These are phyloP conservation scores for Rhazya stricta DNA, from an alignment of 257 asterid species.

Conservation along the genomic window DNA sequence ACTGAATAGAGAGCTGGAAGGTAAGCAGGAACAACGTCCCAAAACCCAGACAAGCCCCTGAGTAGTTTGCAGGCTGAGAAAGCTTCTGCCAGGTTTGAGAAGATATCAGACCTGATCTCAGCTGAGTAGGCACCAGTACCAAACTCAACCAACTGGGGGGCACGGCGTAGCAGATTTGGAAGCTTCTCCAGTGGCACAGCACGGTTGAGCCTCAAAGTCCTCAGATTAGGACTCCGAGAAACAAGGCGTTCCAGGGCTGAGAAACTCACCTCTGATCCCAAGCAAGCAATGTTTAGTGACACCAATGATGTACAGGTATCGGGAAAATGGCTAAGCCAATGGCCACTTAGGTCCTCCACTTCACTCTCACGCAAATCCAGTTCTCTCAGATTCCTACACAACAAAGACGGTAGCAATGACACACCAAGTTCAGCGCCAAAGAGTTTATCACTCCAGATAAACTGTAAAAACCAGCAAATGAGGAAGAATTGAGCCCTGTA, in stretches of 20 bases:
- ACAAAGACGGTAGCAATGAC: not conserved
- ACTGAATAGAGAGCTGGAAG: slow-evolving; percentile 69
- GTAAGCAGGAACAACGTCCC: slow-evolving; percentile 88
- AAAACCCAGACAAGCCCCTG: slow-evolving; percentile 73
- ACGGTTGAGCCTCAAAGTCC: slow-evolving; percentile 40
- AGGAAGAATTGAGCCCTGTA: not conserved
- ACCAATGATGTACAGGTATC: slow-evolving; percentile 38
- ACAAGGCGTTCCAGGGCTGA: slow-evolving; percentile 41
- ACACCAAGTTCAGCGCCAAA: not conserved
- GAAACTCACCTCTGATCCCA: slow-evolving; percentile 37
- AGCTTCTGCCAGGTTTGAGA: slow-evolving; percentile 56
- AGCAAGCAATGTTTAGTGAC: slow-evolving; percentile 39
- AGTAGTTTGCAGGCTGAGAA: slow-evolving; percentile 71
- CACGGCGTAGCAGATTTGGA: slow-evolving; percentile 34
- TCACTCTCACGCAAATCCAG: slow-evolving; percentile 49
- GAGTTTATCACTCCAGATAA: not conserved
- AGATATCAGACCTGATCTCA: slow-evolving; percentile 35
- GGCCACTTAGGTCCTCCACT: slow-evolving; percentile 46
- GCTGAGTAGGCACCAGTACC: slow-evolving; percentile 40
- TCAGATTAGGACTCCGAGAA: slow-evolving; percentile 34
- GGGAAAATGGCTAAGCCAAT: slow-evolving; percentile 48
- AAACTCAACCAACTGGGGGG: slow-evolving; percentile 37
- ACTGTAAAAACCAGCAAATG: no score
- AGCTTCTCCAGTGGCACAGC: slow-evolving; percentile 46
- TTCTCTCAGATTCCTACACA: slow-evolving; percentile 39